phyloP scores from a whole-genome alignment of 2,329 filamentous ascomycete species.

The Biscogniauxia marginata region DNA sequence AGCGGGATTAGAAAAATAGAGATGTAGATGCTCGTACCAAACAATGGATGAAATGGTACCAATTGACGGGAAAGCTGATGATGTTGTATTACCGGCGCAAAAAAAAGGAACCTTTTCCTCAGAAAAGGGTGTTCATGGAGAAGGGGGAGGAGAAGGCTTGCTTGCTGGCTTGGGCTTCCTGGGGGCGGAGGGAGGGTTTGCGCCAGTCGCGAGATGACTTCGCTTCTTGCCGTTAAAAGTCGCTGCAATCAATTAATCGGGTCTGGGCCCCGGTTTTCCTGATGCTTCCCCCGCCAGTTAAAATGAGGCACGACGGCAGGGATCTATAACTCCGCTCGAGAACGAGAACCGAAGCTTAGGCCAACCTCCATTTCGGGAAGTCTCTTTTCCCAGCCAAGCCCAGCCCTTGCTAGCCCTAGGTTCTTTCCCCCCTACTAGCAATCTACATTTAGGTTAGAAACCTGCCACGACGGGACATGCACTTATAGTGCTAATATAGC shows the following conservation, averaged over 20 bases:
- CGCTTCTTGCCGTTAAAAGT: background rate
- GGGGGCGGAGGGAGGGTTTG: conserved; percentile 7
- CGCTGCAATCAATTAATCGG: background rate
- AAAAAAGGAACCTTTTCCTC: background rate
- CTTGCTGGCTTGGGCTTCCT: background rate
- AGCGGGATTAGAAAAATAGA: background rate
- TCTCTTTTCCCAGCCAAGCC: background rate
- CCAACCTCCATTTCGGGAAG: conserved; percentile 4
- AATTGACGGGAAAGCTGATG: background rate
- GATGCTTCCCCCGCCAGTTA: background rate
- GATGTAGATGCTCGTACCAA: background rate
- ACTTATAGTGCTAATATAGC: background rate
- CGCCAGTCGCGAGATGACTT: conserved; percentile 18
- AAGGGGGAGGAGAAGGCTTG: conserved; percentile 14
- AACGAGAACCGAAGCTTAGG: conserved; percentile 5
- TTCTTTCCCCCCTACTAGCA: background rate
- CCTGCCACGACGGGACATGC: background rate
- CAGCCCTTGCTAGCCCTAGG: background rate
- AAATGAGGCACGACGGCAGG: background rate
- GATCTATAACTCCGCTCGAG: conserved; percentile 4
- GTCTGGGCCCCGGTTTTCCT: conserved; percentile 6
- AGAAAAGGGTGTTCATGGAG: conserved; percentile 11
- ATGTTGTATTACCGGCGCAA: background rate
- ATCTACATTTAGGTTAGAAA: background rate
- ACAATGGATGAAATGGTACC: background rate